Evolutionary conservation across 2,329 filamentous ascomycete species (phyloP).

Genomic region (Trichoderma arundinaceum): DNA sequence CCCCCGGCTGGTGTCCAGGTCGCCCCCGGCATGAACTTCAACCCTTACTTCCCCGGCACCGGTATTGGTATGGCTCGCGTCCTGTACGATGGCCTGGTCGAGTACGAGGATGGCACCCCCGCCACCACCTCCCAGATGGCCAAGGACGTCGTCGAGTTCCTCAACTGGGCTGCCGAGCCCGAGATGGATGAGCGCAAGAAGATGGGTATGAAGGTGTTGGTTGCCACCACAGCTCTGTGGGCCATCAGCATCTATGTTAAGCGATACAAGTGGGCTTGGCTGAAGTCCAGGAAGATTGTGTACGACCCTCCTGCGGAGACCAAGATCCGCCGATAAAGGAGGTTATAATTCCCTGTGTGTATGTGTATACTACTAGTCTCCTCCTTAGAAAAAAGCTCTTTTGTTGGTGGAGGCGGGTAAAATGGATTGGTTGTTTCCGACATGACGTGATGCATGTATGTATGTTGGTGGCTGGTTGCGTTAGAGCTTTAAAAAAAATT

Average conservation of each 20-base stretch:
- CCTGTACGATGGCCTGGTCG: constrained; percentile 94
- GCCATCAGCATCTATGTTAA: constrained; percentile 96
- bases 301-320: constrained; percentile 76
- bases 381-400: constrained; percentile 49
- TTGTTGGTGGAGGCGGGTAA: constrained; percentile 52
- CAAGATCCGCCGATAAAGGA: constrained; percentile 56
- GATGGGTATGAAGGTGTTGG: constrained; percentile 97
- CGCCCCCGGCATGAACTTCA: constrained; percentile 95
- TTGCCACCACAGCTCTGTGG: constrained; percentile 77
- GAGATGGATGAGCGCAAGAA: constrained; percentile 99
- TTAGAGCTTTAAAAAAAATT: constrained; percentile 56
- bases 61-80: constrained; percentile 99
- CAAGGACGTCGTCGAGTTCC: constrained; percentile 98
- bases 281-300: constrained; percentile 94
- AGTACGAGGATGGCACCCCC: constrained; percentile 96
- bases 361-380: constrained; percentile 47
- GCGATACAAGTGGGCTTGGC: constrained; percentile 97
- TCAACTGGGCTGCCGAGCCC: constrained; percentile 98
- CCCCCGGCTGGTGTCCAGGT: constrained; percentile 86
- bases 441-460: constrained; percentile 39
- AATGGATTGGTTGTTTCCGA: constrained; percentile 43
- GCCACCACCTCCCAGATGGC: constrained; percentile 98
- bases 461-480: constrained; percentile 37
- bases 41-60: constrained; percentile 99
- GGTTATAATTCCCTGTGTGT: constrained; percentile 44